These are phyloP conservation scores for Hymenoscyphus scutula DNA, from an alignment of 2,329 filamentous ascomycete genomes.

Conservation along the genomic window DNA sequence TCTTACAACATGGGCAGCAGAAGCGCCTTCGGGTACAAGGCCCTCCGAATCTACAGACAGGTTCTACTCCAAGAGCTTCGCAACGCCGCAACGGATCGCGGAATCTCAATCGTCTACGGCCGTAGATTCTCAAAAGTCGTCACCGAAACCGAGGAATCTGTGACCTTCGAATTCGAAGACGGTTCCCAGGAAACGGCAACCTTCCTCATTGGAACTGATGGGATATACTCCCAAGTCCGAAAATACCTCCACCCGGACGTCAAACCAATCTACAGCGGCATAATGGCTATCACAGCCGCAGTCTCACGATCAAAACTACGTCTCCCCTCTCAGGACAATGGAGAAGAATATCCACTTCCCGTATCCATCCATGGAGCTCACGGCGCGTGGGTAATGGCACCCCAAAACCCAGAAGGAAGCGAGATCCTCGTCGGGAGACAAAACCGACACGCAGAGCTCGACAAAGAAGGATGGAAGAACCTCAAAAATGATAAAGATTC, in stretches of 20 bases:
- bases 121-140: slow-evolving; percentile 46
- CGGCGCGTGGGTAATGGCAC: slow-evolving; percentile 50
- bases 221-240: slow-evolving; percentile 55
- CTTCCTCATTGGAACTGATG: slow-evolving; percentile 54
- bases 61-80: slow-evolving; percentile 48
- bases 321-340: slow-evolving; percentile 6
- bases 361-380: neutral
- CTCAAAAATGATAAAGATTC: slow-evolving; percentile 40
- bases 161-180: slow-evolving; percentile 47
- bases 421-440: slow-evolving; percentile 48
- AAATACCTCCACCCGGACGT: slow-evolving; percentile 48
- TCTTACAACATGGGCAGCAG: slow-evolving; percentile 47
- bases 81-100: slow-evolving; percentile 38
- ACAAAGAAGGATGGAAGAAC: slow-evolving; percentile 42
- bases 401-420: slow-evolving; percentile 46
- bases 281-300: slow-evolving; percentile 39
- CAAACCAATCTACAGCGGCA: slow-evolving; percentile 48
- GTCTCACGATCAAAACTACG: slow-evolving; percentile 21
- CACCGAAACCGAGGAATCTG: slow-evolving; percentile 38
- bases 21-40: slow-evolving; percentile 49
- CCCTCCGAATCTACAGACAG: slow-evolving; percentile 51
- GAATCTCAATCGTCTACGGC: slow-evolving; percentile 45
- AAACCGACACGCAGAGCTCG: slow-evolving; percentile 37
- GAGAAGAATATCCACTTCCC: slow-evolving; percentile 5
- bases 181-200: slow-evolving; percentile 40